phyloP scores from a whole-genome alignment of 2,329 filamentous ascomycete genomes.

The Zarea fungicola region DNA sequence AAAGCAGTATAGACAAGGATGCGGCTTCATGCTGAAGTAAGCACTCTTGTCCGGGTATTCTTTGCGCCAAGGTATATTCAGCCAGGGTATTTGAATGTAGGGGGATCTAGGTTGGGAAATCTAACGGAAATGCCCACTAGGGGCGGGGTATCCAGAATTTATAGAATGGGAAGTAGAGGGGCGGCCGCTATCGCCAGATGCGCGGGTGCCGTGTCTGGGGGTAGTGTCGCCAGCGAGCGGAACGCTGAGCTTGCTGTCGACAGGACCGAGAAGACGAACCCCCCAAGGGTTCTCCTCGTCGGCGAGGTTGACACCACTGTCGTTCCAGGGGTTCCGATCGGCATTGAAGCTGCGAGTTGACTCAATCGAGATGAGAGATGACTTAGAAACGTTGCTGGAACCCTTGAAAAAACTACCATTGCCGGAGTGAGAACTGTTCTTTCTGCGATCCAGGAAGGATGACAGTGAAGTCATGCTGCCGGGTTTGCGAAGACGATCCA shows the following conservation, averaged over 20 bases:
- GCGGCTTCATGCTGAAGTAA: conserved; percentile 44
- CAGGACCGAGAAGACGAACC: conserved; percentile 59
- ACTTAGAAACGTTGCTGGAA: conserved; percentile 84
- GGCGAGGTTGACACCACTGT: conserved; percentile 88
- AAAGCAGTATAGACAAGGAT: conserved; percentile 25
- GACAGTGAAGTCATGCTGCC: conserved; percentile 91
- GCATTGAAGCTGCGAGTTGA: conserved; percentile 85
- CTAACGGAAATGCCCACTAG: conserved; percentile 87
- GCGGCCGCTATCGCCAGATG: conserved; percentile 85
- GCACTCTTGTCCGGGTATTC: conserved; percentile 44
- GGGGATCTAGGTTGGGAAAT: conserved; percentile 42
- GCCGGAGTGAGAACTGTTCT: conserved; percentile 85
- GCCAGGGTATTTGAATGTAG: conserved; percentile 52
- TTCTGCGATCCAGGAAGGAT: conserved; percentile 91
- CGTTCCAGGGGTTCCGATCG: conserved; percentile 97
- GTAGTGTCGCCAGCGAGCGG: conserved; percentile 75
- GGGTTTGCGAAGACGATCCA: conserved; percentile 90
- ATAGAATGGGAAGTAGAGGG: conserved; percentile 93
- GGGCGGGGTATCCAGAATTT: conserved; percentile 92
- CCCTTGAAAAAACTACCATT: conserved; percentile 87
- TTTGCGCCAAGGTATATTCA: conserved; percentile 63
- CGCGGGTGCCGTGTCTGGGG: conserved; percentile 75
- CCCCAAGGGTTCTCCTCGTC: conserved; percentile 76
- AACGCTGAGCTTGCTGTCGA: conserved; percentile 58
- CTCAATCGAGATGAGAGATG: conserved; percentile 92